These are phyloP conservation scores for Rutstroemia sp. DNA, from an alignment of 2,329 filamentous ascomycete genomes.

Conservation along the genomic window DNA sequence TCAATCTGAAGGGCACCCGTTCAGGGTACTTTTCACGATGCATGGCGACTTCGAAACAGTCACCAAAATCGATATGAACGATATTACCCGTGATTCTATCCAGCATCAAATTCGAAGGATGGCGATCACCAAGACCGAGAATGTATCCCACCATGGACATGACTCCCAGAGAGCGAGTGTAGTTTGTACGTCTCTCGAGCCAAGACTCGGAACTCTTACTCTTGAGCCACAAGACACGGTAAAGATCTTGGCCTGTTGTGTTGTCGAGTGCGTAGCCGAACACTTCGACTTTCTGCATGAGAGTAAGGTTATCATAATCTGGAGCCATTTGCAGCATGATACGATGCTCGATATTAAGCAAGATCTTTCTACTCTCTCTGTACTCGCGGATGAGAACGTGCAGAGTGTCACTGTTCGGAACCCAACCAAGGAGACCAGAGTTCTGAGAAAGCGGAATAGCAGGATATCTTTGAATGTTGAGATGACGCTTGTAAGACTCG, in stretches of 20 bases:
- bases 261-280: constrained; percentile 99
- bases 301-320: constrained; percentile 94
- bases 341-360: constrained; percentile 97
- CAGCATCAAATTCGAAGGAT: constrained; percentile 96
- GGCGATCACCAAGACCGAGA: constrained; percentile 87
- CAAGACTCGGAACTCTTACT: constrained; percentile 96
- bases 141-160: constrained; percentile 99
- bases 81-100: constrained; percentile 95
- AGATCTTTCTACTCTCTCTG: constrained; percentile 90
- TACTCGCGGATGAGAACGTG: constrained; percentile 97
- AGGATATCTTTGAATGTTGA: constrained; percentile 92
- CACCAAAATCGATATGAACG: constrained; percentile 97
- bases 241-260: constrained; percentile 96
- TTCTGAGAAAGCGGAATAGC: constrained; percentile 97
- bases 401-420: constrained; percentile 93
- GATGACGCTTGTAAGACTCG: constrained; percentile 93
- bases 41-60: constrained; percentile 99
- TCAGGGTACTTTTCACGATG: constrained; percentile 99
- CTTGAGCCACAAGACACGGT: constrained; percentile 97
- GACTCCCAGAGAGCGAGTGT: constrained; percentile 91
- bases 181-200: constrained; percentile 97
- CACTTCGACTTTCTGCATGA: constrained; percentile 99
- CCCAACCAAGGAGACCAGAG: constrained; percentile 91
- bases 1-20: constrained; percentile 93
- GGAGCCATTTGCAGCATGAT: constrained; percentile 99